Base-by-base conservation (phyloP, 202 grass and related monocot genomes). In the Tripidium arundinaceum region DNA sequence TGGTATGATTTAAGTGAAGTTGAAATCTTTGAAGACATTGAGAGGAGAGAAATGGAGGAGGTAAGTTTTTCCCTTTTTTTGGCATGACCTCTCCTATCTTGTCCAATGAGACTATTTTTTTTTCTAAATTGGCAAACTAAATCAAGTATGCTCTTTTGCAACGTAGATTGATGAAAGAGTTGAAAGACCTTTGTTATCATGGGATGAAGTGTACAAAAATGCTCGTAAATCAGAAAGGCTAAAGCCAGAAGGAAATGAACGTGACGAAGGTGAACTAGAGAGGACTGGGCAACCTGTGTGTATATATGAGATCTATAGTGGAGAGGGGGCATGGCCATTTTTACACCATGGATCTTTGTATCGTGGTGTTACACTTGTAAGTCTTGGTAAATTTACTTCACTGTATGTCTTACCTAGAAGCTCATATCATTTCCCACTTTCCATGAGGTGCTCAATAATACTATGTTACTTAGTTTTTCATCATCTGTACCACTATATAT, bases 281-380 rank as follows among this genome's bases (percentile, higher is more conserved):
- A 88, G 96, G 84, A 95, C 84, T 77, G 96, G 96, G 36, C 90
- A 95, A 50, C 86, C 86, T 33, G 80, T 98, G 47, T 93, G 92
- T 82, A 86, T 98, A 78, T 98, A 95, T 78, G 96, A 98, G 76
- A 86, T 95, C 85, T 98, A 93, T 75, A 83, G n/a, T 76, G 92
- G 96, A 86, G 84, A 89, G 47, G 96, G 92, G 13, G 72, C 96
- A 31, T 95, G 88, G 88, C 86, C 88, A 16, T 93, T 95, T 89
- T 88, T 98, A 85, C 92, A 98, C 46, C 92, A 86, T 72, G 86
- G 96, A 77, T 95, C 96, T 83, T 86, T 98, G 81, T 98, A 95
- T 59, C 96, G 96, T 78, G 92, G 92, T 60, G 88, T 95, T 82
- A 86, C 90, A 72, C 86, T 91, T 87, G 92, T 98, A 91, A 89